These are phyloP conservation scores for Podospora anserina DNA, from an alignment of 495 filamentous ascomycete genomes.

Conservation along the genomic window DNA sequence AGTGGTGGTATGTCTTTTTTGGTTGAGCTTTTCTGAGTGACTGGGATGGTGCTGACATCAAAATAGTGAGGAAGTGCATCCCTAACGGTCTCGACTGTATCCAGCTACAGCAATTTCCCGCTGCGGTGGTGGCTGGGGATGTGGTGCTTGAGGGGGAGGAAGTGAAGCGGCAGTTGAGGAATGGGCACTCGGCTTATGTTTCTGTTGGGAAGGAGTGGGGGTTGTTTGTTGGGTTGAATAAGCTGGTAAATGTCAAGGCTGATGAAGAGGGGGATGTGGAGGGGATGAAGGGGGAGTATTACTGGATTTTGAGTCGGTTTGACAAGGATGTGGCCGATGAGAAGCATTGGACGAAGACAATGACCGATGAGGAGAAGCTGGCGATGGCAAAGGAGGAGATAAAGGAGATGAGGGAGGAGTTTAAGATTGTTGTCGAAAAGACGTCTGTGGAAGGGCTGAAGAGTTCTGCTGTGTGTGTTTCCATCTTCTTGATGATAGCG, in stretches of 20 bases:
- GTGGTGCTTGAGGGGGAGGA: conserved; percentile 22
- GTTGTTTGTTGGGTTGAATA: conserved; percentile 32
- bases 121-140: conserved; percentile 25
- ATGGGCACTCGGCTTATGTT: conserved; percentile 29
- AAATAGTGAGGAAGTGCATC: too few relatives aligned
- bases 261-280: conserved; percentile 19
- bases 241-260: conserved; percentile 4
- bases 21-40: too few relatives aligned
- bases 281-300: conserved; percentile 21
- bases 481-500: not conserved
- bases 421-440: conserved; percentile 23
- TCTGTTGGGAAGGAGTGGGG: conserved; percentile 13
- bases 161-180: conserved; percentile 29
- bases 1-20: not conserved
- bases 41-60: too few relatives aligned
- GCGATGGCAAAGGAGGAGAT: conserved; percentile 19
- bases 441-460: conserved; percentile 20
- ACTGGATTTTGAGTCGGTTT: conserved; percentile 25
- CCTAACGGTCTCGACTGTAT: not conserved
- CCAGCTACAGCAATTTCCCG: conserved; percentile 10
- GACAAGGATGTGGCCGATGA: conserved; percentile 16
- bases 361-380: conserved; percentile 22
- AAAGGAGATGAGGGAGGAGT: conserved; percentile 18
- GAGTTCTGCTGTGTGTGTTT: conserved; percentile 9
- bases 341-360: conserved; percentile 27